These are phyloP conservation scores for Trichoderma harzianum DNA, from an alignment of 2,329 filamentous ascomycete genomes.

Conservation along the genomic window DNA sequence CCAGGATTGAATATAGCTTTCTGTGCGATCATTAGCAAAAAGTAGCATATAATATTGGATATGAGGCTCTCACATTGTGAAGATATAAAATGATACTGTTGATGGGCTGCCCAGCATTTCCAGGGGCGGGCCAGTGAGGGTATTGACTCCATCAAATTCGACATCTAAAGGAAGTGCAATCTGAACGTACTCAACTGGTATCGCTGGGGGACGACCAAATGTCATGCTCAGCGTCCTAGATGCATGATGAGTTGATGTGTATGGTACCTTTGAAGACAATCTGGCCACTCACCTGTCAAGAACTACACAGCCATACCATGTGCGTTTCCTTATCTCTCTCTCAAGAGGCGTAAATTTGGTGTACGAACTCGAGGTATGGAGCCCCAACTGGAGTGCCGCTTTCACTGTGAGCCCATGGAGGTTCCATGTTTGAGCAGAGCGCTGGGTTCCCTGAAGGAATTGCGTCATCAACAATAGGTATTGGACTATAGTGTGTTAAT, in stretches of 20 bases:
- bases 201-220: conserved; percentile 4
- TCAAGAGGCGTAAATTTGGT: conserved; percentile 1
- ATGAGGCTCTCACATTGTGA: neutral
- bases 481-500: neutral
- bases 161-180: neutral
- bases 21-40: neutral
- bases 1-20: neutral
- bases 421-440: conserved; percentile 9
- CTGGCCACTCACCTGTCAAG: neutral
- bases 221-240: conserved; percentile 6
- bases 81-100: conserved; percentile 4
- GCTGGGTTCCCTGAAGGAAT: conserved; percentile 10
- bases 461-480: conserved; percentile 2
- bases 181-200: conserved; percentile 1
- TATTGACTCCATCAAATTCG: neutral
- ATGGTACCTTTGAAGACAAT: too few species aligned
- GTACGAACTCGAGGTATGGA: neutral
- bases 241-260: neutral
- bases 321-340: neutral
- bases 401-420: neutral
- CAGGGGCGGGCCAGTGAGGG: neutral
- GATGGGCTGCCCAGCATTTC: neutral
- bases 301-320: conserved; percentile 9
- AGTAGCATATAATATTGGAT: neutral
- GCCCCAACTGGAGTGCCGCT: neutral